Conservation (phyloP, 148 eudicot genomes). For the Drosera capensis region DNA sequence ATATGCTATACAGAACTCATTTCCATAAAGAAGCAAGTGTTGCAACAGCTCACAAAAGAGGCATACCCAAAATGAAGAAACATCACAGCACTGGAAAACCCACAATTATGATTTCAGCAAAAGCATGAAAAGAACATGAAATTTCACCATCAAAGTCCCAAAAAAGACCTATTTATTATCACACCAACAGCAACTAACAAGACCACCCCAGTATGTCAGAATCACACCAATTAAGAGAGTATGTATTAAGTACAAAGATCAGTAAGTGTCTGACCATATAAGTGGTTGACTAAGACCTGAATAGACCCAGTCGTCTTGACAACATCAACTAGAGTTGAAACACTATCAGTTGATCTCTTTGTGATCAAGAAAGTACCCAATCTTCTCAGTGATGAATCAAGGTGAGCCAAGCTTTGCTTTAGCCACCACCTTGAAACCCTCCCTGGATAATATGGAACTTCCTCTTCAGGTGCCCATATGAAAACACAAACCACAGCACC, state of each 20-base stretch:
- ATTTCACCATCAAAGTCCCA: neutral
- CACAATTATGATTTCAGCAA: neutral
- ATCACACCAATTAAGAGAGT: too few species aligned
- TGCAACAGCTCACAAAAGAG: neutral
- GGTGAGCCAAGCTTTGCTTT: conserved; percentile 70
- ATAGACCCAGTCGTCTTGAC: conserved; percentile 72
- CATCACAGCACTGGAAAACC: neutral
- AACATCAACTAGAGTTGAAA: conserved; percentile 66
- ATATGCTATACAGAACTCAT: too few species aligned
- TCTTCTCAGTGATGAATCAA: conserved; percentile 69
- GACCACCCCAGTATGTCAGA: too few species aligned
- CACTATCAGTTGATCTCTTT: conserved; percentile 76
- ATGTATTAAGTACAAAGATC: too few species aligned
- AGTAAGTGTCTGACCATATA: conserved; percentile 80
- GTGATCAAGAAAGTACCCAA: conserved; percentile 75
- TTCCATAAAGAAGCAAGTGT: neutral
- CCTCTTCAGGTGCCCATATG: conserved; percentile 98
- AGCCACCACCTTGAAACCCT: conserved; percentile 99
- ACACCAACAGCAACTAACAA: neutral
- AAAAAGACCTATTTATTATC: neutral
- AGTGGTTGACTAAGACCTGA: conserved; percentile 78
- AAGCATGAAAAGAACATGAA: neutral
- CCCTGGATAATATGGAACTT: conserved; percentile 81
- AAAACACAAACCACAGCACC: conserved; percentile 65
- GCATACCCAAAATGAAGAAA: neutral